A percentile compares a stretch with the other conserved stretches of the same genome.
phyloP scores from a whole-genome alignment of 305 asterid genomes.

The Nicotiana rustica region DNA sequence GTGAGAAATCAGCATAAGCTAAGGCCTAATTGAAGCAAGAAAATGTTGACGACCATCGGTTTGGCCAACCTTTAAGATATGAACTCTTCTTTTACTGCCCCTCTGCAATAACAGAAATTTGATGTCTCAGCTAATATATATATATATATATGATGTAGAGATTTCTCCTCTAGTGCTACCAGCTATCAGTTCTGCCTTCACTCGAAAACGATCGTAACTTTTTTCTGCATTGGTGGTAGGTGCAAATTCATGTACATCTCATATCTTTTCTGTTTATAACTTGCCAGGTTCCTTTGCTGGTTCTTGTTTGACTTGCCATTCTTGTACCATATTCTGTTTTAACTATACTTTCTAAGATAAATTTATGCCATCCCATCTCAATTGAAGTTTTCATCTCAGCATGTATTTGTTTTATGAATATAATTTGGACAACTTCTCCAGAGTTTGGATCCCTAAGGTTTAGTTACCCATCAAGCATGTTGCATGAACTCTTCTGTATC shows the following conservation, averaged over 20 bases:
- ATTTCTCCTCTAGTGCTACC: neutral
- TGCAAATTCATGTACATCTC: neutral
- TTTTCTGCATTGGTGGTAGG: neutral
- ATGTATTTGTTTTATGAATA: neutral
- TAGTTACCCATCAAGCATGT: neutral
- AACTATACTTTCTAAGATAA: neutral
- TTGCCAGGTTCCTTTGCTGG: neutral
- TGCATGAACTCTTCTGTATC: neutral
- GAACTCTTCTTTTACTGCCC: neutral
- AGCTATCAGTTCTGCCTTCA: neutral
- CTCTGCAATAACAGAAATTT: neutral
- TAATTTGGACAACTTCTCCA: neutral
- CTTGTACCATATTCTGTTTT: neutral
- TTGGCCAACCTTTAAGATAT: neutral
- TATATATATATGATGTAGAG: neutral
- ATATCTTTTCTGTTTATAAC: neutral
- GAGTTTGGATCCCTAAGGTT: neutral
- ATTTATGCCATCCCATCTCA: neutral
- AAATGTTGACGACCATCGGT: neutral
- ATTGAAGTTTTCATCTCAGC: slow-evolving; percentile 19
- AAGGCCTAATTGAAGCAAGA: neutral
- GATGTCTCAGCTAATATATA: neutral
- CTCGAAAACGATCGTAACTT: neutral
- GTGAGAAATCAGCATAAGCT: neutral
- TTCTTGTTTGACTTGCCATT: slow-evolving; percentile 25